phyloP scores from a whole-genome alignment of 2,329 filamentous ascomycete genomes.

The Epichloe scottii region DNA sequence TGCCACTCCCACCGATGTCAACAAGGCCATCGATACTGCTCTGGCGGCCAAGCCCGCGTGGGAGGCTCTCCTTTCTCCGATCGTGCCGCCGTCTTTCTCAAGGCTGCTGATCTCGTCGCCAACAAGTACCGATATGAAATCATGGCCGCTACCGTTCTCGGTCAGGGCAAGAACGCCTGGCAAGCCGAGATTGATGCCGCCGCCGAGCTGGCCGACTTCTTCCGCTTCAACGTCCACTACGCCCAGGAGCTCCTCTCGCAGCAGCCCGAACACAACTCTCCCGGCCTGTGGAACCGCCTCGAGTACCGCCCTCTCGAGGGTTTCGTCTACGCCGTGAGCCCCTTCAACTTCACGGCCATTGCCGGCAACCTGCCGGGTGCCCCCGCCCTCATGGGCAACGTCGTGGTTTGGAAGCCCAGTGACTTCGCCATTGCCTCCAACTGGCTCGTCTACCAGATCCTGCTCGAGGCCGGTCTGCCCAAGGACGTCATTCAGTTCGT shows the following conservation, averaged over 20 bases:
- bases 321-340: slow-evolving; percentile 87
- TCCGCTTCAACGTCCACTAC: slow-evolving; percentile 89
- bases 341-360: slow-evolving; percentile 97
- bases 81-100: slow-evolving; percentile 85
- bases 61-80: slow-evolving; percentile 84
- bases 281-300: slow-evolving; percentile 82
- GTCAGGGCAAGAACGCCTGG: slow-evolving; percentile 97
- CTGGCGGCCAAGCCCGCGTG: slow-evolving; percentile 76
- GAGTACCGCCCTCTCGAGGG: slow-evolving; percentile 86
- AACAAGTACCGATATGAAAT: slow-evolving; percentile 94
- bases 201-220: slow-evolving; percentile 83
- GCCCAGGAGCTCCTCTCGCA: slow-evolving; percentile 81
- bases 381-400: slow-evolving; percentile 83
- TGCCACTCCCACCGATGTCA: slow-evolving; percentile 64
- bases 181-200: slow-evolving; percentile 98
- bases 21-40: slow-evolving; percentile 68
- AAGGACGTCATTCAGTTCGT: slow-evolving; percentile 88
- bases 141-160: slow-evolving; percentile 91
- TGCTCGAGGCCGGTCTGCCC: slow-evolving; percentile 82
- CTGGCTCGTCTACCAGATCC: slow-evolving; percentile 80
- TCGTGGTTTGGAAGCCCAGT: slow-evolving; percentile 95
- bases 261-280: slow-evolving; percentile 72
- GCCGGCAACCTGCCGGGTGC: slow-evolving; percentile 74
- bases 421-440: slow-evolving; percentile 80
- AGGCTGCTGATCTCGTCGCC: slow-evolving; percentile 82